These are phyloP conservation scores for Musa itinerans DNA, from an alignment of 176 grass and related monocot genomes.

Conservation along the genomic window DNA sequence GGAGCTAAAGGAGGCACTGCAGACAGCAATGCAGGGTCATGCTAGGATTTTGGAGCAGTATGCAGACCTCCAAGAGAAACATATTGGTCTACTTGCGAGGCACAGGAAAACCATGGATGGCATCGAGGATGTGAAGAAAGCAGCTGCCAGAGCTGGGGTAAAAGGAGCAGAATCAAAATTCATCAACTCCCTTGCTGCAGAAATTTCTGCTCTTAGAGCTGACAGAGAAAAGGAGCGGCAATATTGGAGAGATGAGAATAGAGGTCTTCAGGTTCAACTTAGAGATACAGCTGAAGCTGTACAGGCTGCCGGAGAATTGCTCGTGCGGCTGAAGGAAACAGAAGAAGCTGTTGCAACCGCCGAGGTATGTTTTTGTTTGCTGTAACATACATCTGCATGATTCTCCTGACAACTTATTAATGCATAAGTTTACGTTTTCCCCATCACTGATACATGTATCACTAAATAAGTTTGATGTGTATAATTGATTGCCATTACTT, in stretches of 20 bases:
- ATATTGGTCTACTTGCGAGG: conserved; percentile 61
- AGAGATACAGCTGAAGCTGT: conserved; percentile 88
- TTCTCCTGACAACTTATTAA: not conserved
- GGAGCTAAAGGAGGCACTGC: conserved; percentile 80
- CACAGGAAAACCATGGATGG: conserved; percentile 73
- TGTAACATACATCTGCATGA: not conserved
- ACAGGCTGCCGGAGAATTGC: conserved; percentile 88
- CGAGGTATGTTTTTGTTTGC: conserved; percentile 31
- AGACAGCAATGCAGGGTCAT: conserved; percentile 89
- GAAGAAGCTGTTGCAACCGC: conserved; percentile 53
- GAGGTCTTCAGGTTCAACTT: conserved; percentile 60
- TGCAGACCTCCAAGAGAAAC: conserved; percentile 93
- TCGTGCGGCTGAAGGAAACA: conserved; percentile 71
- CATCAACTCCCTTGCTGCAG: conserved; percentile 66
- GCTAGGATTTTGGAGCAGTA: conserved; percentile 89
- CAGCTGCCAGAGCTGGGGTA: conserved; percentile 66
- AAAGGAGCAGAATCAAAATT: conserved; percentile 55
- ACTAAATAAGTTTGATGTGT: too few relatives aligned
- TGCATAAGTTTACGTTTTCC: too few relatives aligned
- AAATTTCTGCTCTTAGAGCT: conserved; percentile 55
- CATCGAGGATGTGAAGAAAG: conserved; percentile 69
- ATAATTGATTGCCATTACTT: too few relatives aligned
- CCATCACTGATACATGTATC: too few relatives aligned
- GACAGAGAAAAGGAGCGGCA: conserved; percentile 48
- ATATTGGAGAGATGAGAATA: conserved; percentile 64